A percentile compares a stretch with the other conserved stretches of the same genome.
Evolutionary conservation across 2,329 filamentous ascomycete species (phyloP).

Genomic region (Pseudogymnoascus sp.): DNA sequence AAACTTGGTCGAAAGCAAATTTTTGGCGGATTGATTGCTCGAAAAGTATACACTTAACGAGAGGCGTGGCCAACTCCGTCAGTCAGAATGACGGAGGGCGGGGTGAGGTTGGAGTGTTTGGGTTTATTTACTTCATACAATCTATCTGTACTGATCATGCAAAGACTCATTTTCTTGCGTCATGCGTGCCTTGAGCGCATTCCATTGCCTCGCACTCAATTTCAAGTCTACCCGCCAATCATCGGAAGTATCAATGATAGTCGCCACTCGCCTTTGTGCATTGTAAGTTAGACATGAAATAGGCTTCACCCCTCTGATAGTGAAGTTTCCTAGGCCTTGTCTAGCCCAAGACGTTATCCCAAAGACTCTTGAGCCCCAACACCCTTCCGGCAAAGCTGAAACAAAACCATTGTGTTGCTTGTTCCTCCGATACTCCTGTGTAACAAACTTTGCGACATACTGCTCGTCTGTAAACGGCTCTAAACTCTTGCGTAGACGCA

Average conservation of each 20-base stretch:
- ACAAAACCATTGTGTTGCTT: not conserved
- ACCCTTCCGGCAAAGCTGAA: not conserved
- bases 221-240: not conserved
- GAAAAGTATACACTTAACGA: not conserved
- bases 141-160: not conserved
- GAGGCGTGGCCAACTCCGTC: not conserved
- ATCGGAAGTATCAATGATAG: not conserved
- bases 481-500: not conserved
- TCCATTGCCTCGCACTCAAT: not conserved
- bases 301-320: not conserved
- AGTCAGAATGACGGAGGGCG: not conserved
- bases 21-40: not conserved
- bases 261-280: not conserved
- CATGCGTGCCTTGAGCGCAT: not conserved
- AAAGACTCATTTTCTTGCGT: not conserved
- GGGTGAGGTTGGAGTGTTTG: not conserved
- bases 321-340: not conserved
- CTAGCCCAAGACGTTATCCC: not conserved
- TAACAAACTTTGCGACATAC: not conserved
- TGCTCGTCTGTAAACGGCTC: not conserved
- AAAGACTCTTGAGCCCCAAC: not conserved
- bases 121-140: not conserved
- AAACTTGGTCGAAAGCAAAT: not conserved
- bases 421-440: not conserved
- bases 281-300: not conserved